These are phyloP conservation scores for Leccinum broughii DNA, from an alignment of 768 basidiomycete genomes.

Conservation along the genomic window DNA sequence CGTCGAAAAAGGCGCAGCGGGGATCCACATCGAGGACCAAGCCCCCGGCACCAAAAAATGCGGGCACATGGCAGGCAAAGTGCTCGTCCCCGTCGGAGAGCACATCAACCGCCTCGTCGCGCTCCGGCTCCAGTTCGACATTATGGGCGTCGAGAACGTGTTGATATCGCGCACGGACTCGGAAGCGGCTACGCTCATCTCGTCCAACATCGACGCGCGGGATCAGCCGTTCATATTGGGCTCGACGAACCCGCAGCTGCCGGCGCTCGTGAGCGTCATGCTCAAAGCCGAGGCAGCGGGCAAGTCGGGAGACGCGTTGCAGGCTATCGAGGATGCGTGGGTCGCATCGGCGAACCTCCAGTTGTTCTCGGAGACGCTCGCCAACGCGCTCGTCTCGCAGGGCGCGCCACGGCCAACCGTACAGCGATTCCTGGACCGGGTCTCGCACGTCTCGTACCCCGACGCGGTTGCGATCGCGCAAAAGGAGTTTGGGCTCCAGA, in stretches of 20 bases:
- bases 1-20: conserved; percentile 97
- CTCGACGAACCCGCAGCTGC: conserved; percentile 70
- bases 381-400: conserved; percentile 63
- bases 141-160: conserved; percentile 97
- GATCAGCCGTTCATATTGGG: conserved; percentile 98
- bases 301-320: conserved; percentile 75
- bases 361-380: conserved; percentile 74
- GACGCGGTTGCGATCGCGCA: conserved; percentile 75
- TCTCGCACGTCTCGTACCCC: conserved; percentile 67
- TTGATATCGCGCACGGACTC: conserved; percentile 94
- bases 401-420: conserved; percentile 50
- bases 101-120: conserved; percentile 98
- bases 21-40: conserved; percentile 98
- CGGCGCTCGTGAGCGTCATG: conserved; percentile 79
- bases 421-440: conserved; percentile 60
- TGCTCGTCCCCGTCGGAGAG: conserved; percentile 95
- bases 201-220: conserved; percentile 94
- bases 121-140: conserved; percentile 95
- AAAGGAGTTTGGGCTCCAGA: conserved; percentile 71
- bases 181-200: conserved; percentile 95
- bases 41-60: conserved; percentile 97
- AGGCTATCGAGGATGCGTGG: conserved; percentile 91
- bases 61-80: conserved; percentile 93
- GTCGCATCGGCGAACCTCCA: conserved; percentile 71
- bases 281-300: conserved; percentile 80